Base-by-base conservation (phyloP, 2,329 filamentous ascomycete genomes). In the Exophiala phaeomuriformis region DNA sequence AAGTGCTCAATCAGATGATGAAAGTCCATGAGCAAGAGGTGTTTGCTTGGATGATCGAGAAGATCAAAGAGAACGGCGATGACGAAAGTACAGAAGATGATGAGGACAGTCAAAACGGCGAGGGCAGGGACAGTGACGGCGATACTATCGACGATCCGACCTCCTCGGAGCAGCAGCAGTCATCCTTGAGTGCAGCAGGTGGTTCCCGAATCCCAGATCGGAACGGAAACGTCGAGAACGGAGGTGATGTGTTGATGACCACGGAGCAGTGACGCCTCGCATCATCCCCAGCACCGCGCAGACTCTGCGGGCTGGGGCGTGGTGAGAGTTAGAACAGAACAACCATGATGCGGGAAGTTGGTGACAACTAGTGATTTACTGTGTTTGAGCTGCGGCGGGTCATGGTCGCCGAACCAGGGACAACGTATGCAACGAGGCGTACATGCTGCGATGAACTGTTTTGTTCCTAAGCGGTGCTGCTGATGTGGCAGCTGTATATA, bases 1-100 rank as follows among this genome's bases (percentile, higher is more conserved):
- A 70, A 9, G 53, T 61, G 1, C 67, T 83, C 40, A 77, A 77
- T 55, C 76, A 80, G 42, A 83, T 84, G 79, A 70, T 84, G 46
- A 61, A 70, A 12, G 68, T 73, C 52, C 78, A 83, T 64, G 70
- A 74, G 54, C 66, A 73, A 1, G 69, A 77, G 19, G 77, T 82
- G 1, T 72, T 71, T 48, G 63, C 70, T 6, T 70, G 72, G 61
- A 69, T 83, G 33, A 61, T 70, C 31, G 67, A 67, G n/a, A 69
- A 69, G 35, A 64, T 67, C 3, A 31, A 27, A 5, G 64, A 66
- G 7, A 62, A 66, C 19, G 63, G 43, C 35, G 12, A 42, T 40
- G 52, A 51, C 32, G 48, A 48, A 12, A 33, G 45, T 30, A 41
- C 19, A 7, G 45, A 28, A 6, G 40, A 33, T 4, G 41, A 53